Conservation (phyloP, 2,329 filamentous ascomycete species). For the Penicillium sumatraense region DNA sequence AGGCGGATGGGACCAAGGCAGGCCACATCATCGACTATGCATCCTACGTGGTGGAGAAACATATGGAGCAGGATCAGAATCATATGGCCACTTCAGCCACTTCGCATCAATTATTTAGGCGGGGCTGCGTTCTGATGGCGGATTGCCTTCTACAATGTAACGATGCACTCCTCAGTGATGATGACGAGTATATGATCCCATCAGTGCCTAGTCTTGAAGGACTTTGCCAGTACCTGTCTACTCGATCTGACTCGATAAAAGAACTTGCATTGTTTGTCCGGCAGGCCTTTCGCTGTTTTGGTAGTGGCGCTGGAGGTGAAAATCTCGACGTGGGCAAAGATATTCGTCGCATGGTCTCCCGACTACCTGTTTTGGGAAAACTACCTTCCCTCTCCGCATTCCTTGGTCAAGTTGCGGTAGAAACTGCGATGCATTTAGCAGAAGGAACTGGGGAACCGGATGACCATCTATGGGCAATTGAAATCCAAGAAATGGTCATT, state of each 20-base stretch:
- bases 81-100: conserved; percentile 11
- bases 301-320: conserved; percentile 28
- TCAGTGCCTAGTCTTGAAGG: conserved; percentile 32
- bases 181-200: conserved; percentile 14
- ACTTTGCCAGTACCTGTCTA: conserved; percentile 33
- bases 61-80: conserved; percentile 19
- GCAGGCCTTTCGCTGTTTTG: conserved; percentile 40
- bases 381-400: conserved; percentile 31
- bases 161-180: conserved; percentile 16
- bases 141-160: conserved; percentile 35
- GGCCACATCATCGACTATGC: conserved; percentile 31
- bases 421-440: conserved; percentile 47
- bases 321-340: conserved; percentile 29
- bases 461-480: conserved; percentile 45
- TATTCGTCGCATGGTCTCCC: conserved; percentile 32
- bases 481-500: conserved; percentile 41
- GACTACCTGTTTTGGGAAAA: conserved; percentile 26
- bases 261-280: conserved; percentile 40
- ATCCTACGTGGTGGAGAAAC: conserved; percentile 28
- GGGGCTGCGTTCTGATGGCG: conserved; percentile 39
- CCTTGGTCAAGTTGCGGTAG: conserved; percentile 41
- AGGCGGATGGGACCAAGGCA: conserved; percentile 27
- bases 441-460: conserved; percentile 42
- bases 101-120: conserved; percentile 33
- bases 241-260: conserved; percentile 37